Base-by-base conservation (phyloP, 768 basidiomycete species). In the Pleurotus ostreatus region DNA sequence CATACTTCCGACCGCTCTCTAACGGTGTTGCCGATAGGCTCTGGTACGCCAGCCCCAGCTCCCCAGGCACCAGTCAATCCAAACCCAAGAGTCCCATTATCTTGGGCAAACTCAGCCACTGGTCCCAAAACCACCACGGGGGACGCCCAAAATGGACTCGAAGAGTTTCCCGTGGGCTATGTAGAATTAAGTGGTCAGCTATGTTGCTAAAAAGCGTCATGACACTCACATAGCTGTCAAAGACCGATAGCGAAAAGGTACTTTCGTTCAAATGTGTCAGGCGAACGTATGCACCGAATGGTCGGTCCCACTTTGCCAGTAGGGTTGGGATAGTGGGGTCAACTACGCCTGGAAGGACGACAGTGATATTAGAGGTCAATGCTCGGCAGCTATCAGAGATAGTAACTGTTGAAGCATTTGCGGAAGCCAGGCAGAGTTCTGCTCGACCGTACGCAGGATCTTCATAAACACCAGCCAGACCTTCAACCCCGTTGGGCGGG, bases 1-100 rank as follows among this genome's bases (percentile, higher is more conserved):
- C 62, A 68, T 18, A 65, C 58, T 58, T 68, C 66, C 2, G 68
- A 61, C n/a, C 62, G 46, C 8, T 68, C 66, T 44, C 59, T 59
- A 6, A 57, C 59, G 2, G 65, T 58, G 0, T 34, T 20, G 2
- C 68, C 65, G 5, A 15, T 11, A 1, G 63, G 63, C 46, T 52
- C 56, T 38, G 54, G 39, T 6, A 65, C 60, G 2, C 59, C 59
- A 5, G 5, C 38, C 1, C 66, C 65, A 0, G 63, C 61, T 23
- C 66, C 67, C 66, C 66, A 66, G 4, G 7, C 48, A 9, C 61
- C 62, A 1, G 52, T 55, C 6, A 67, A 6, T 1, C 61, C 65
- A 46, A 68, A 44, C 4, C 62, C 63, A 55, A 58, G 15, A 5
- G 49, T 40, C 15, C 41, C 46, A 13, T 44, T 56, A 5, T 63